Base-by-base conservation (phyloP, 2,329 filamentous ascomycete genomes). In the Diaporthe vaccinii region DNA sequence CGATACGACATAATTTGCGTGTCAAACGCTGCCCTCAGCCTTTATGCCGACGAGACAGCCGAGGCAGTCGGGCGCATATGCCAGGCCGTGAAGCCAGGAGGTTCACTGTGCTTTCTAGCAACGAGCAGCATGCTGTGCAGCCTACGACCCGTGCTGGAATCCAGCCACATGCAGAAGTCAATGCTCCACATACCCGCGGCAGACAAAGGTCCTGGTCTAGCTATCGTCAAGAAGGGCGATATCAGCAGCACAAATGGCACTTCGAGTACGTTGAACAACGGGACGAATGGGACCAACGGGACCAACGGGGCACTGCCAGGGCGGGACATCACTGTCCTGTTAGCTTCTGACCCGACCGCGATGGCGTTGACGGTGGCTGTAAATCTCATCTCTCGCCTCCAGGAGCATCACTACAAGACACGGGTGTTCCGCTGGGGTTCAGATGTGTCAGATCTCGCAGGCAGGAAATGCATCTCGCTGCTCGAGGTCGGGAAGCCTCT, bases 291-390 rank as follows among this genome's bases (percentile, higher is more conserved):
- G 20, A 51, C 34, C n/a, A 57, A 73, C 22, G 69, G 59, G 15
- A n/a, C 20, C n/a, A 34, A 68, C 28, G 39, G 28, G 20, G 31
- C 10, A n/a, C 20, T 15, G 3, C 9, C 44, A 6, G 34, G 8
- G n/a, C 72, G 68, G 31, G 69, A 62, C 31, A 65, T 73, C 28
- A 57, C 72, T 17, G 61, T 75, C 61, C 59, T 75, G 39, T 44
- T 75, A 36, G 70, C 72, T 36, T 68, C 69, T 15, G 44, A 70
- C 28, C 59, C 69, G 12, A 51, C 74, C 6, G 46, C 51, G 31
- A 57, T 69, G 39, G 25, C 46, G 12, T 14, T 41, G 41, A 70
- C 15, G 2, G 20, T 59, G 31, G 55, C 55, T 59, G 55, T 36
- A n/a, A 59, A n/a, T 57, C 25, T 75, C 68, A 36, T 68, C 9